Base-by-base conservation (phyloP, 1,139 yeast genomes). In the Geotrichum klebahnii region DNA sequence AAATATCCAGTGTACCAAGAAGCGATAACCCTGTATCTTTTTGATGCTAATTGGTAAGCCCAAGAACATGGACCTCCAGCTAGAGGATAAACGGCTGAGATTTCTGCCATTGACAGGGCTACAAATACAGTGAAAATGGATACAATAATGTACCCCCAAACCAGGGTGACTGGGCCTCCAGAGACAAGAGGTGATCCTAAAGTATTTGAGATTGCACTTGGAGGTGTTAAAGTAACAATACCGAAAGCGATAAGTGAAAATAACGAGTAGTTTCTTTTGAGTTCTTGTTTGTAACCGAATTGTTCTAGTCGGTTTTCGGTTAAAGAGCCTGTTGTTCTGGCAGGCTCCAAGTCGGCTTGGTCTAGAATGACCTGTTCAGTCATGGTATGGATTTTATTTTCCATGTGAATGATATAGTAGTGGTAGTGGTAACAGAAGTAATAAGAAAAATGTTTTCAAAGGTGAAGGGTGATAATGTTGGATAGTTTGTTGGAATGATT, bases 91-190 rank as follows among this genome's bases (percentile, higher is more conserved):
- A 84, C 76, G 16, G 82, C 77, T 1, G 84, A 82, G 51, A 81
- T 69, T 57, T 81, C 81, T 22, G 84, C 77, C 74, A 82, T 79
- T n/a, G 82, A 73, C 51, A 74, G 57, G n/a, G 86, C 87, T 48
- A 79, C 75, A 51, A 74, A 67, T 41, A 81, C 64, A 50, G 82
- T 77, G 55, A 81, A 81, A 47, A 74, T 55, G n/a, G 79, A 77
- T 38, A 82, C 77, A 46, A 76, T 70, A 51, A 82, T 73, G 87
- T 88, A 84, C 48, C 88, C 86, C 87, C 88, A 83, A 17, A 81
- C 77, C 22, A 80, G 72, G 3, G 83, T 59, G 5, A 65, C 65
- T 6, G 73, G 70, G 31, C 72, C 73, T 16, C 68, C 67, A 24
- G 68, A 65, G 20, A 63, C 54, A 46, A 71, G 56, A 3, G 58